Evolutionary conservation across 108 stramenopile genomes (phyloP).

Genomic region (Skeletonema costatum): DNA sequence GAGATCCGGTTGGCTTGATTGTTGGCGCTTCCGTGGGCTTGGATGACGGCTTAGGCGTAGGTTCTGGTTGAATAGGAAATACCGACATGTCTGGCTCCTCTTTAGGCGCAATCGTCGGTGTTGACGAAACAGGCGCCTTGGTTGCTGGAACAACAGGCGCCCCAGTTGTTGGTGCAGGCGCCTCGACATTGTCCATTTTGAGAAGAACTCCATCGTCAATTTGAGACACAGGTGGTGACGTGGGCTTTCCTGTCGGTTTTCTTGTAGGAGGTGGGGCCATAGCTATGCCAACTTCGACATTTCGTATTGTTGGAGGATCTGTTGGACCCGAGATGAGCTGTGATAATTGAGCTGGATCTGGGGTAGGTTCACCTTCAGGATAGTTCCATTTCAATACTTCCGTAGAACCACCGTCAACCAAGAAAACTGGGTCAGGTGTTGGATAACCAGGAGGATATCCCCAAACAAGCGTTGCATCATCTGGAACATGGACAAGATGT

Average conservation of each 20-base stretch:
- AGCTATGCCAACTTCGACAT: conserved; percentile 14
- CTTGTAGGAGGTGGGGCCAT: background rate
- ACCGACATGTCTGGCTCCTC: background rate
- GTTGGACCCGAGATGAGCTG: background rate
- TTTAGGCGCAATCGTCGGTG: background rate
- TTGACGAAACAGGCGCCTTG: background rate
- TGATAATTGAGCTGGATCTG: conserved; percentile 2
- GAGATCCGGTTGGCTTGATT: background rate
- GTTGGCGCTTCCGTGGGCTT: background rate
- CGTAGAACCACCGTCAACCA: background rate
- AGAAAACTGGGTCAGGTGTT: background rate
- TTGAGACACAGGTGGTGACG: background rate
- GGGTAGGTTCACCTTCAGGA: background rate
- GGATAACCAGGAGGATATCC: background rate
- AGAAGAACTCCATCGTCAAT: background rate
- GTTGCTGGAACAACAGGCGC: no score
- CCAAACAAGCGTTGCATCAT: background rate
- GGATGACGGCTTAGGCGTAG: background rate
- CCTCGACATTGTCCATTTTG: background rate
- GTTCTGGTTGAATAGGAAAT: background rate
- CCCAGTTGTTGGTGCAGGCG: background rate
- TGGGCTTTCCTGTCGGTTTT: background rate
- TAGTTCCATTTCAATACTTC: background rate
- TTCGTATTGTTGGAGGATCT: conserved; percentile 11
- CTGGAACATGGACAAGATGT: conserved; percentile 7